These are phyloP conservation scores for Apostasia shenzhenica DNA, from an alignment of 106 monocot species.

Conservation along the genomic window DNA sequence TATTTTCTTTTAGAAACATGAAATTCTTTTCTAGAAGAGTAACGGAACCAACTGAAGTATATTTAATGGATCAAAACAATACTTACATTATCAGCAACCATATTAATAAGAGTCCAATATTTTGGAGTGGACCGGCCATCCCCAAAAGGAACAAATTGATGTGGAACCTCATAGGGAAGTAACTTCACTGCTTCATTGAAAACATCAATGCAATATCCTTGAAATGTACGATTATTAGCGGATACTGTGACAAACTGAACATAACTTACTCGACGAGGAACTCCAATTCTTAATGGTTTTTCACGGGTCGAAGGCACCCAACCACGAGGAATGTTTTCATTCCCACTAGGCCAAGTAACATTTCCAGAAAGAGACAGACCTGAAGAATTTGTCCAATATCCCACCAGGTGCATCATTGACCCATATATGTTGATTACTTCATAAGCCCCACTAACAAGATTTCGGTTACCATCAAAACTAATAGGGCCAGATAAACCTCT, in stretches of 20 bases:
- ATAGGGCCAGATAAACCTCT: conserved; percentile 47
- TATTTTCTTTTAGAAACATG: background rate
- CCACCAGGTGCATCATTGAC: conserved; percentile 22
- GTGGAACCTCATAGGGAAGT: conserved; percentile 58
- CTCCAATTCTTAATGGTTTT: conserved; percentile 47
- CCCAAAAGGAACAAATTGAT: conserved; percentile 56
- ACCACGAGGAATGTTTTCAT: conserved; percentile 38
- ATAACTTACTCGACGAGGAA: conserved; percentile 57
- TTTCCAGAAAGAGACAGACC: conserved; percentile 24
- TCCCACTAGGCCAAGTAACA: conserved; percentile 58
- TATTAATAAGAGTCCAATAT: conserved; percentile 44
- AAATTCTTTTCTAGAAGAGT: background rate
- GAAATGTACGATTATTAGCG: conserved; percentile 6
- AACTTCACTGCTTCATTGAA: conserved; percentile 40
- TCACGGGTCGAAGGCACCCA: conserved; percentile 47
- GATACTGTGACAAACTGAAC: conserved; percentile 30
- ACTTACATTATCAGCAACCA: conserved; percentile 43
- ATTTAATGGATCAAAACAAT: background rate
- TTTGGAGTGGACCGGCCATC: conserved; percentile 44
- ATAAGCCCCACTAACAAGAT: conserved; percentile 31
- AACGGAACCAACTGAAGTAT: background rate
- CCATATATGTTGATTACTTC: conserved; percentile 49
- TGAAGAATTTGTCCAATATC: conserved; percentile 44
- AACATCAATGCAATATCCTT: conserved; percentile 76
- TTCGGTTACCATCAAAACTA: conserved; percentile 33